A percentile compares a stretch with the other conserved stretches of the same genome.
Conservation (phyloP, 2,329 filamentous ascomycete genomes). For the Trichoderma koningii region DNA sequence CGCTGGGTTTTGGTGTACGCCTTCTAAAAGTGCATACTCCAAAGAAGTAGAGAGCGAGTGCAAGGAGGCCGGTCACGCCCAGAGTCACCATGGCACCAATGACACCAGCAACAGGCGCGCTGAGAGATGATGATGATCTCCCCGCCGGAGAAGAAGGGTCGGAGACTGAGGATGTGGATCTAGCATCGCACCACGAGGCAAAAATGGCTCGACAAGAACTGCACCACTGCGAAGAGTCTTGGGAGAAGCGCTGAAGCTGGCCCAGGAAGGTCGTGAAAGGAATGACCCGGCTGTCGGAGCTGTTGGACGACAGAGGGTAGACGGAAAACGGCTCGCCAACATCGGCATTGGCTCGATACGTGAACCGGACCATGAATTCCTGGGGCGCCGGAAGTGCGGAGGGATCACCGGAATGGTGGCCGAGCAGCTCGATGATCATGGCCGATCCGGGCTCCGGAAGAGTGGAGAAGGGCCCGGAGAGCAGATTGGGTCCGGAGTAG, state of each 20-base stretch:
- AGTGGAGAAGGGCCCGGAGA: constrained; percentile 41
- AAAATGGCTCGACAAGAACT: constrained; percentile 41
- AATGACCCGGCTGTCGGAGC: constrained; percentile 40
- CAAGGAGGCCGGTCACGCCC: constrained; percentile 40
- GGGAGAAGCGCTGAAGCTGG: constrained; percentile 42
- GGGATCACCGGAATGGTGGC: constrained; percentile 32
- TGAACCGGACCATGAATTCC: constrained; percentile 57
- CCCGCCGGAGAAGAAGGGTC: background rate
- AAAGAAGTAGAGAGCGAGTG: constrained; percentile 39
- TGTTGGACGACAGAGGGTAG: constrained; percentile 47
- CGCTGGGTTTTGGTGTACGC: background rate
- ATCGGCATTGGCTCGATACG: constrained; percentile 55
- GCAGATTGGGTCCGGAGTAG: constrained; percentile 53
- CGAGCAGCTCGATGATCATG: constrained; percentile 70
- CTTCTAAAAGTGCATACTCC: constrained; percentile 41
- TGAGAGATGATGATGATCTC: constrained; percentile 31
- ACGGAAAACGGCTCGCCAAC: constrained; percentile 39
- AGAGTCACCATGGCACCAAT: constrained; percentile 49
- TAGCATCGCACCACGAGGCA: constrained; percentile 44
- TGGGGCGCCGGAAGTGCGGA: constrained; percentile 35
- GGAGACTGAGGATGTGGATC: background rate
- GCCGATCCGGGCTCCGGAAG: constrained; percentile 70
- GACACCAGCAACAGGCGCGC: constrained; percentile 47
- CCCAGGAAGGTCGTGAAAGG: constrained; percentile 44
- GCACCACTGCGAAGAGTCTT: constrained; percentile 48